A percentile compares a stretch with the other conserved stretches of the same genome.
Evolutionary conservation across 257 asterid species (phyloP).

Genomic region (Penstemon eatonii): DNA sequence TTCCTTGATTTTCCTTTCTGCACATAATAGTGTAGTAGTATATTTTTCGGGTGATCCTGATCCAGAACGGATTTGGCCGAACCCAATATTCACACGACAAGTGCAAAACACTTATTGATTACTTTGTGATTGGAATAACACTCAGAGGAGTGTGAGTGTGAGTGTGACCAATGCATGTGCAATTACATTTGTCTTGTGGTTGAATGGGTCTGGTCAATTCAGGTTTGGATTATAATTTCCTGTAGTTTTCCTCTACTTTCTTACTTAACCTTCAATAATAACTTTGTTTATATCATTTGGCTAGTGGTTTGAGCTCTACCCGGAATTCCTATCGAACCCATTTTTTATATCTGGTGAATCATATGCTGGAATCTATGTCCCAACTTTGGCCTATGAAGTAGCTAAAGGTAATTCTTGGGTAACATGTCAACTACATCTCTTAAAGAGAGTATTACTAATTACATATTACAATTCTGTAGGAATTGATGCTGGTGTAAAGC

Average conservation of each 20-base stretch:
- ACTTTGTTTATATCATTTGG: slow-evolving; percentile 28
- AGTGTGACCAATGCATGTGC: too few species aligned
- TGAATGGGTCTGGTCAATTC: too few species aligned
- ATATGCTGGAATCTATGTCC: slow-evolving; percentile 92
- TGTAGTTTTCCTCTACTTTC: neutral
- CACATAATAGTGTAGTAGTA: neutral
- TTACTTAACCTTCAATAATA: neutral
- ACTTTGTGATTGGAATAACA: too few species aligned
- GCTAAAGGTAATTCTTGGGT: slow-evolving; percentile 56
- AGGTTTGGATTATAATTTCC: too few species aligned
- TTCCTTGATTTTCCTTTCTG: slow-evolving; percentile 12
- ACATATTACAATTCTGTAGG: slow-evolving; percentile 43
- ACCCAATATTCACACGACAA: too few species aligned
- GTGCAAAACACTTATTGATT: too few species aligned
- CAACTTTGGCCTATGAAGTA: slow-evolving; percentile 85
- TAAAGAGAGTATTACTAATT: slow-evolving; percentile 18
- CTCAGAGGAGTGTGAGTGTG: too few species aligned
- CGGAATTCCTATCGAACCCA: slow-evolving; percentile 72
- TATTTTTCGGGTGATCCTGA: too few species aligned
- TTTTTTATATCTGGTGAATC: slow-evolving; percentile 89
- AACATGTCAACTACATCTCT: slow-evolving; percentile 25
- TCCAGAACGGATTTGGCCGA: too few species aligned
- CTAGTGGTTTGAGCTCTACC: slow-evolving; percentile 94
- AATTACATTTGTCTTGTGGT: too few species aligned
- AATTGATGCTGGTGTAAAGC: slow-evolving; percentile 64